phyloP scores from a whole-genome alignment of 2,329 filamentous ascomycete genomes.

The Alternaria burnsii region DNA sequence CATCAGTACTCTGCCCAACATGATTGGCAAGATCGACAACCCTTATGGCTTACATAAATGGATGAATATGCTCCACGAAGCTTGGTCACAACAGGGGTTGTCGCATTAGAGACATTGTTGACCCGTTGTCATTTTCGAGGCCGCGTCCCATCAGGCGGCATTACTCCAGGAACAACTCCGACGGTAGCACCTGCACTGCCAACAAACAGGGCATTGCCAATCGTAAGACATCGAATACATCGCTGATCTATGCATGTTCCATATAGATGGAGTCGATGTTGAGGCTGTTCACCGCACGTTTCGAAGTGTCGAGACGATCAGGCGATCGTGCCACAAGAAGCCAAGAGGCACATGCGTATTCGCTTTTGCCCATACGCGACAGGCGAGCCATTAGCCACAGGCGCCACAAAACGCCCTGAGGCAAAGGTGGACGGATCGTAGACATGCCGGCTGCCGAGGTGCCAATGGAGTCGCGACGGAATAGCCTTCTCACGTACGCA shows the following conservation, averaged over 20 bases:
- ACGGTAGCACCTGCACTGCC: slow-evolving; percentile 1
- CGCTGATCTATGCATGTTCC: slow-evolving; percentile 3
- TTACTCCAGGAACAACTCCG: slow-evolving; percentile 8
- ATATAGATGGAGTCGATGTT: not conserved
- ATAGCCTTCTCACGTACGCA: not conserved
- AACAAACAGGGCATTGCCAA: slow-evolving; percentile 1
- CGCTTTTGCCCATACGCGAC: not conserved
- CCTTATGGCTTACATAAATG: slow-evolving; percentile 10
- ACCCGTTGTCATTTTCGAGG: slow-evolving; percentile 7
- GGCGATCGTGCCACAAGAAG: not conserved
- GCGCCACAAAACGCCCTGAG: slow-evolving; percentile 3
- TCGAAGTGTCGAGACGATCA: not conserved
- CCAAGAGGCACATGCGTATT: slow-evolving; percentile 6
- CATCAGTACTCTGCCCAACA: slow-evolving; percentile 1
- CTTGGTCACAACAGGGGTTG: slow-evolving; percentile 19
- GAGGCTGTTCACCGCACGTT: slow-evolving; percentile 2
- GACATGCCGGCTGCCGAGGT: slow-evolving; percentile 4
- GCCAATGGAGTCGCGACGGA: not conserved
- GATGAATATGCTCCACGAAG: slow-evolving; percentile 8
- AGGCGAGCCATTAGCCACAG: slow-evolving; percentile 4
- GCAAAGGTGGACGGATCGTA: slow-evolving; percentile 3
- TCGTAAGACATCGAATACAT: not conserved
- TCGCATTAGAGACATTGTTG: not conserved
- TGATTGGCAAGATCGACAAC: slow-evolving; percentile 7
- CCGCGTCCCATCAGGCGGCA: slow-evolving; percentile 8